phyloP scores from a whole-genome alignment of 2,329 filamentous ascomycete genomes.

The Cladosporium austrohemisphaericum region DNA sequence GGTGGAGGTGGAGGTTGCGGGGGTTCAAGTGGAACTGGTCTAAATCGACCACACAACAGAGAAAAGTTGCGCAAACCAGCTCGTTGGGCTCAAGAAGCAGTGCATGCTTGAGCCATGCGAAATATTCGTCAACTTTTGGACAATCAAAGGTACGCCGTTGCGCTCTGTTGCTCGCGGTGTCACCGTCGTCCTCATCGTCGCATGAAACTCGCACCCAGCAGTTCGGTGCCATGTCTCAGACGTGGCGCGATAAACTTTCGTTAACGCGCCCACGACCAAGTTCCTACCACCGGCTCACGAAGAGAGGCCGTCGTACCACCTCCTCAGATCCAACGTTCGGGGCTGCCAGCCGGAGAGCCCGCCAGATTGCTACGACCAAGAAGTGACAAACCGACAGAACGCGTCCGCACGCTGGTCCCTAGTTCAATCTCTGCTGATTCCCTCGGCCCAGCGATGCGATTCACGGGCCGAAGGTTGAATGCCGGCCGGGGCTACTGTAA shows the following conservation, averaged over 20 bases:
- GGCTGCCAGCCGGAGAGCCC: neutral
- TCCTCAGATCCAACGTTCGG: constrained; percentile 1
- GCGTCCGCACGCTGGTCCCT: neutral
- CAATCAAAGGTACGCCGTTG: too few relatives aligned
- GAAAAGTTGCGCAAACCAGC: too few relatives aligned
- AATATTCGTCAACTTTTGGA: too few relatives aligned
- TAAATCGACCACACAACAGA: too few relatives aligned
- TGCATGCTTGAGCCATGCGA: too few relatives aligned
- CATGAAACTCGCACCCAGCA: neutral
- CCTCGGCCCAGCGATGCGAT: neutral
- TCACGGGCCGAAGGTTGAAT: constrained; percentile 11
- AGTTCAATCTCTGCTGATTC: too few relatives aligned
- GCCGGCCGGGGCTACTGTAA: neutral
- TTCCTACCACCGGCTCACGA: too few relatives aligned
- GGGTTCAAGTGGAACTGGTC: too few relatives aligned
- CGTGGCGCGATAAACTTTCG: neutral
- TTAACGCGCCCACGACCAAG: neutral
- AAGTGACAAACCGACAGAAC: neutral
- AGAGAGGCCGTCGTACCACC: too few relatives aligned
- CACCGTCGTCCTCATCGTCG: neutral
- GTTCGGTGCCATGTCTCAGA: neutral
- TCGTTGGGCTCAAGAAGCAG: too few relatives aligned
- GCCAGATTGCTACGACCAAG: neutral
- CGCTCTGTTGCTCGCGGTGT: neutral
- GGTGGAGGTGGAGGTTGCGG: neutral